Percentiles rank a stretch among this genome's conserved stretches.
phyloP scores from a whole-genome alignment of 495 filamentous ascomycete species.

The Aspergillus bridgeri region DNA sequence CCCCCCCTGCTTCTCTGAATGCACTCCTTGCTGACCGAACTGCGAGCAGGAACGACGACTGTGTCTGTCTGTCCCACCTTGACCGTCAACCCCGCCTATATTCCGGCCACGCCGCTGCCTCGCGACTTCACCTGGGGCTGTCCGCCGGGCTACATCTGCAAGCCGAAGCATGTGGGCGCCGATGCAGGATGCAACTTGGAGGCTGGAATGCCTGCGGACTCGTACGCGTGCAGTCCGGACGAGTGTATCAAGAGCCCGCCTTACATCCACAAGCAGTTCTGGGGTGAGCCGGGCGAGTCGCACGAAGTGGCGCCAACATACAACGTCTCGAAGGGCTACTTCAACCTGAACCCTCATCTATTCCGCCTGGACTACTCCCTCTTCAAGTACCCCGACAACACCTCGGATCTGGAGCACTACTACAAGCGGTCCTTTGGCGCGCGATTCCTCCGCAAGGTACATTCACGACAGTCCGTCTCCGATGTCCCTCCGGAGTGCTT shows the following conservation, averaged over 20 bases:
- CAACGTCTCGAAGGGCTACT: slow-evolving; percentile 54
- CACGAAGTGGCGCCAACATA: slow-evolving; percentile 36
- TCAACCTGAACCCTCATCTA: slow-evolving; percentile 57
- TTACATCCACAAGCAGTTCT: slow-evolving; percentile 33
- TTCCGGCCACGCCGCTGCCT: slow-evolving; percentile 25
- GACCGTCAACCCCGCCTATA: slow-evolving; percentile 33
- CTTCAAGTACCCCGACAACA: slow-evolving; percentile 33
- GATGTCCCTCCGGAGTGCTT: slow-evolving; percentile 46
- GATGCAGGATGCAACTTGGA: slow-evolving; percentile 51
- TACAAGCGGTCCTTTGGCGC: slow-evolving; percentile 6
- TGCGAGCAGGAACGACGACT: slow-evolving; percentile 13
- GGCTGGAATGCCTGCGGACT: slow-evolving; percentile 46
- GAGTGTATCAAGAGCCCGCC: slow-evolving; percentile 51
- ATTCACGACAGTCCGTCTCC: slow-evolving; percentile 6
- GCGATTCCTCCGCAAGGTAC: neutral
- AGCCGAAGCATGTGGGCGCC: slow-evolving; percentile 20
- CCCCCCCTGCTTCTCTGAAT: neutral
- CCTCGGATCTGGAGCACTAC: neutral
- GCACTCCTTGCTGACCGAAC: neutral
- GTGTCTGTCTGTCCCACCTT: slow-evolving; percentile 27
- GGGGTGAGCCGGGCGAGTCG: slow-evolving; percentile 32
- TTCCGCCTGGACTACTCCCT: slow-evolving; percentile 64
- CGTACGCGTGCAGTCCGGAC: slow-evolving; percentile 51
- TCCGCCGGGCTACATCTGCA: slow-evolving; percentile 58
- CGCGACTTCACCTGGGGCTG: slow-evolving; percentile 55